A percentile compares a stretch with the other conserved stretches of the same genome.
Evolutionary conservation across 352 stramenopile genomes (phyloP).

Genomic region (Phytopythium sindhum): DNA sequence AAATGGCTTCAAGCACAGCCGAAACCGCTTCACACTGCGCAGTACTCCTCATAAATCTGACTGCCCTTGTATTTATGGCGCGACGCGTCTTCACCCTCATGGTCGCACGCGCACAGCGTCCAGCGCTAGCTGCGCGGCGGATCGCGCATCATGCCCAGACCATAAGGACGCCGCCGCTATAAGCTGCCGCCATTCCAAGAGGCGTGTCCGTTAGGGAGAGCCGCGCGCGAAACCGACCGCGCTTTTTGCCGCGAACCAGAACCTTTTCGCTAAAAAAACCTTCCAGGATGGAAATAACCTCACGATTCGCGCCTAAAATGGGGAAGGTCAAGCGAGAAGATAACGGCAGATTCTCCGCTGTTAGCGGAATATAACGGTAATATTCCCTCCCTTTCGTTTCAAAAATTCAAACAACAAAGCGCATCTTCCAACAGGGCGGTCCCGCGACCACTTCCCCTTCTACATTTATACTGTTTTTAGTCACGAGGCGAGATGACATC

Average conservation of each 20-base stretch:
- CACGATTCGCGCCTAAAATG: conserved; percentile 3
- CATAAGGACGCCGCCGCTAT: neutral
- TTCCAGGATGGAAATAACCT: conserved; percentile 2
- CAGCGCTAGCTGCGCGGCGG: no score
- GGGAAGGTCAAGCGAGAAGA: neutral
- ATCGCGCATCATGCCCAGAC: no score
- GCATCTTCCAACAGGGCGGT: neutral
- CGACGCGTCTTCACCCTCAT: no score
- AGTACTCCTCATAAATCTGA: no score
- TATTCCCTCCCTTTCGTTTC: conserved; percentile 1
- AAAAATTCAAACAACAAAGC: conserved; percentile 10
- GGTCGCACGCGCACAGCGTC: no score
- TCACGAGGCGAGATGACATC: neutral
- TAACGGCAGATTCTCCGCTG: neutral
- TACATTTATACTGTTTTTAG: neutral
- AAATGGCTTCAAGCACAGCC: neutral
- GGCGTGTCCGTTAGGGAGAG: conserved; percentile 7
- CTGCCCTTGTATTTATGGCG: no score
- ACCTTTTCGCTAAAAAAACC: conserved; percentile 4
- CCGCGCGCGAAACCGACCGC: conserved; percentile 1
- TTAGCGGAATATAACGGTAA: neutral
- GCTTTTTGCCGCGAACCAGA: conserved; percentile 1
- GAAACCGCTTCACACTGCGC: neutral
- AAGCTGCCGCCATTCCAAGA: neutral
- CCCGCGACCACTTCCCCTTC: neutral